phyloP scores from a whole-genome alignment of 2,329 filamentous ascomycete species.

The Alternaria arborescens region DNA sequence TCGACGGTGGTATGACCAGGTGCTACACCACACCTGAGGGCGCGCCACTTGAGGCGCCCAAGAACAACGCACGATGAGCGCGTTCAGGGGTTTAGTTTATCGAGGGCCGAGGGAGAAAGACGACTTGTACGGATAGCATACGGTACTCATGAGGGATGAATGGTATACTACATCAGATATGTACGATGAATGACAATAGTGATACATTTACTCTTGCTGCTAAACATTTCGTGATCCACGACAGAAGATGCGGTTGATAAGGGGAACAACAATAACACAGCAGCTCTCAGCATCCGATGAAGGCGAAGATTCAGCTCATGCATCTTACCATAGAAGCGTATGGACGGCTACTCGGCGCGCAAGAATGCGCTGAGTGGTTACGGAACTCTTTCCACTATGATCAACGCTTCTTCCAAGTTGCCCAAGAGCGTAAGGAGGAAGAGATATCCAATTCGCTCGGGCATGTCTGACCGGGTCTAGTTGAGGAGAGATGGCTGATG shows the following conservation, averaged over 20 bases:
- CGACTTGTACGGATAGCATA: not conserved
- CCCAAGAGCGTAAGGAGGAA: conserved; percentile 7
- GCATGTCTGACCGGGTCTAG: not conserved
- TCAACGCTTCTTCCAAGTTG: conserved; percentile 16
- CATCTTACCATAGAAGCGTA: not conserved
- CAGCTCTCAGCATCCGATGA: not conserved
- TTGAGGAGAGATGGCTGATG: not conserved
- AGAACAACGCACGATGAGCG: conserved; percentile 54
- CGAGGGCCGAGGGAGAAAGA: not conserved
- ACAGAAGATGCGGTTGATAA: not conserved
- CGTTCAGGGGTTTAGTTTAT: not conserved
- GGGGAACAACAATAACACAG: not conserved
- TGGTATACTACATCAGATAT: not conserved
- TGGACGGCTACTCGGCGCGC: not conserved
- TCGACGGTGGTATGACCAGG: conserved; percentile 95
- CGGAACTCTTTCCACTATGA: conserved; percentile 17
- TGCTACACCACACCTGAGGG: conserved; percentile 76
- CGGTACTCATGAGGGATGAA: not conserved
- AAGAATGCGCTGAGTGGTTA: conserved; percentile 16
- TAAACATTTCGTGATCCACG: not conserved
- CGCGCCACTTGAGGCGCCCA: conserved; percentile 62
- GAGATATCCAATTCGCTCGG: conserved; percentile 10
- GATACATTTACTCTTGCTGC: not conserved
- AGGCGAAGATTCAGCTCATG: not conserved
- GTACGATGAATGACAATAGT: not conserved